Conservation (phyloP, 805 yeast species). For the Cyberlindnera galapagoensis region DNA sequence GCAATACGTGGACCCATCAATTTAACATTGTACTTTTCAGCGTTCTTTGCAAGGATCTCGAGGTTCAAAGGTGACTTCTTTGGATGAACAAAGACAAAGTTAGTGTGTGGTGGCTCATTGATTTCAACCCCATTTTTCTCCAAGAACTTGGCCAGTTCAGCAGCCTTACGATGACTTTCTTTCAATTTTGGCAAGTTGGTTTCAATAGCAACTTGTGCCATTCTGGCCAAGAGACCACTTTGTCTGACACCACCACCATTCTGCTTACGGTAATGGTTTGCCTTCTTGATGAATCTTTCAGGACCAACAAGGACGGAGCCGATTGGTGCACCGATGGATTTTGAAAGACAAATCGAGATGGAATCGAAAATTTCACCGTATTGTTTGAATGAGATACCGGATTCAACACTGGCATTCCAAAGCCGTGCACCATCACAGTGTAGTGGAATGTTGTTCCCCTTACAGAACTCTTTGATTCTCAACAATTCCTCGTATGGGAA, state of each 20-base stretch:
- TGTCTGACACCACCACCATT: constrained; percentile 94
- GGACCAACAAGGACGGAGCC: constrained; percentile 83
- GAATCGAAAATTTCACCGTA: constrained; percentile 78
- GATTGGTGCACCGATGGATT: constrained; percentile 89
- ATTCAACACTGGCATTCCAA: constrained; percentile 79
- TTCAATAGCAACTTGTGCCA: constrained; percentile 74
- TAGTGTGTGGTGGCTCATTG: constrained; percentile 72
- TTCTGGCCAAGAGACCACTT: constrained; percentile 69
- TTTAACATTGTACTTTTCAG: constrained; percentile 51
- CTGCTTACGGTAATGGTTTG: constrained; percentile 86
- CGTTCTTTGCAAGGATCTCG: constrained; percentile 43
- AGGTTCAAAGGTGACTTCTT: constrained; percentile 43
- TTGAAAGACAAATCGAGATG: constrained; percentile 82
- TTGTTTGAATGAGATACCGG: constrained; percentile 47
- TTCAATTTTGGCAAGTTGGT: constrained; percentile 50
- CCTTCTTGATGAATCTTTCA: constrained; percentile 49
- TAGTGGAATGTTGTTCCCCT: constrained; percentile 47
- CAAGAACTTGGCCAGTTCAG: constrained; percentile 46
- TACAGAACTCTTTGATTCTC: constrained; percentile 66
- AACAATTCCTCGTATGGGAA: constrained; percentile 74
- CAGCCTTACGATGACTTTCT: constrained; percentile 44
- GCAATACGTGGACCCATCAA: constrained; percentile 64
- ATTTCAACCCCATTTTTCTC: constrained; percentile 45
- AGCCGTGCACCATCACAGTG: constrained; percentile 96
- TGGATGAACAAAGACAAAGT: constrained; percentile 72